Evolutionary conservation across 2,329 filamentous ascomycete species (phyloP).

Genomic region (Epichloe bromicola): DNA sequence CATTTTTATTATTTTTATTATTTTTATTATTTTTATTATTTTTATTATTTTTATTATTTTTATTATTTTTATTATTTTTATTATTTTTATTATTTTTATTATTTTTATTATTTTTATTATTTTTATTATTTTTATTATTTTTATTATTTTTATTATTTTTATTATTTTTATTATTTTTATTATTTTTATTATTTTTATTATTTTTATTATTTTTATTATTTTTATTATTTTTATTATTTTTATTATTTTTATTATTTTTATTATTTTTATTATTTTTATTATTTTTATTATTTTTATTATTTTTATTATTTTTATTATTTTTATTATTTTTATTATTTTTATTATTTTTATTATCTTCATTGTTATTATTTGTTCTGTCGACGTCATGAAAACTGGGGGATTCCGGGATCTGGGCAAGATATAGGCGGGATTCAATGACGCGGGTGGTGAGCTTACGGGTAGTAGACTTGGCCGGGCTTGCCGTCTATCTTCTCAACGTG

Average conservation of each 20-base stretch:
- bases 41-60: neutral
- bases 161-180: slow-evolving; percentile 24
- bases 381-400: neutral
- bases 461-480: slow-evolving; percentile 81
- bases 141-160: neutral
- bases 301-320: slow-evolving; percentile 24
- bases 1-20: slow-evolving; percentile 1
- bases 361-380: neutral
- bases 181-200: neutral
- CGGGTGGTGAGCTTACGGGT: slow-evolving; percentile 40
- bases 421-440: no score
- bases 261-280: slow-evolving; percentile 23
- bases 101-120: neutral
- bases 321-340: neutral
- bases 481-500: slow-evolving; percentile 55
- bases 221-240: neutral
- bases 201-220: slow-evolving; percentile 23
- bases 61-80: slow-evolving; percentile 22
- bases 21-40: slow-evolving; percentile 23
- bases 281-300: neutral
- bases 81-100: slow-evolving; percentile 23
- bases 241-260: slow-evolving; percentile 22
- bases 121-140: slow-evolving; percentile 24
- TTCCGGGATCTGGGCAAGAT: neutral
- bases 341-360: no score